A percentile compares a stretch with the other conserved stretches of the same genome.
Evolutionary conservation across 208 protist genomes (phyloP).

Genomic region (Crithidia bombi): DNA sequence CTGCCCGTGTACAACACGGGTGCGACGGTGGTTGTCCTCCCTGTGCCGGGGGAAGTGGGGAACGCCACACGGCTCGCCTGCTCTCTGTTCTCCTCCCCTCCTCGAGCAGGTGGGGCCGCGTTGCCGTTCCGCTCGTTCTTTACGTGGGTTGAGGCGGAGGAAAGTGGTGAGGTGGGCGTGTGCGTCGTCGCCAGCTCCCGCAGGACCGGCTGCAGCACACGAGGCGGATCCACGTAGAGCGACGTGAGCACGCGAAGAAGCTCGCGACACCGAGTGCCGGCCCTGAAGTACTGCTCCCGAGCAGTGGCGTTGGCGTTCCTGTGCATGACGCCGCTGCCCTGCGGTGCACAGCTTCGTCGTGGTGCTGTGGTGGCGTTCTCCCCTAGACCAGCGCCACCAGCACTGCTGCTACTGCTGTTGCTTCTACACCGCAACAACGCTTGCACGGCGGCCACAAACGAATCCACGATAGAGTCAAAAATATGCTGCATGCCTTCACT

Average conservation of each 20-base stretch:
- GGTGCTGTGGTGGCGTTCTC: too few relatives aligned
- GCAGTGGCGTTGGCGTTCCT: neutral
- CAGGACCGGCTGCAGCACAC: slow-evolving; percentile 11
- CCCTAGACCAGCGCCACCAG: too few relatives aligned
- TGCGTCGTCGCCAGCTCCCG: neutral
- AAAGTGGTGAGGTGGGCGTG: neutral
- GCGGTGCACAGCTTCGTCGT: too few relatives aligned
- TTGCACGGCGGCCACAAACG: slow-evolving; percentile 20
- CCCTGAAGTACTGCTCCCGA: neutral
- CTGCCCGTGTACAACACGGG: neutral
- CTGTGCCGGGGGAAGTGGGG: neutral
- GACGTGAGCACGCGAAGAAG: slow-evolving; percentile 27
- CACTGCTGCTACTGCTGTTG: neutral
- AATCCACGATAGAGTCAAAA: slow-evolving; percentile 25
- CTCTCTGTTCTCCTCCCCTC: neutral
- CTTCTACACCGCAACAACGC: slow-evolving; percentile 9
- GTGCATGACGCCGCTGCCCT: neutral
- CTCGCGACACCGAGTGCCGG: neutral
- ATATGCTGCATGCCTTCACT: slow-evolving; percentile 21
- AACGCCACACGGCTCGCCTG: neutral
- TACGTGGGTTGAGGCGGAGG: neutral
- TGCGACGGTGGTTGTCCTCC: neutral
- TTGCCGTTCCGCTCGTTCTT: neutral
- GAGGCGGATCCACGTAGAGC: slow-evolving; percentile 27
- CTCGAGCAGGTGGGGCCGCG: neutral